Conservation (phyloP, 305 asterid species). For the Plantago coronopus region DNA sequence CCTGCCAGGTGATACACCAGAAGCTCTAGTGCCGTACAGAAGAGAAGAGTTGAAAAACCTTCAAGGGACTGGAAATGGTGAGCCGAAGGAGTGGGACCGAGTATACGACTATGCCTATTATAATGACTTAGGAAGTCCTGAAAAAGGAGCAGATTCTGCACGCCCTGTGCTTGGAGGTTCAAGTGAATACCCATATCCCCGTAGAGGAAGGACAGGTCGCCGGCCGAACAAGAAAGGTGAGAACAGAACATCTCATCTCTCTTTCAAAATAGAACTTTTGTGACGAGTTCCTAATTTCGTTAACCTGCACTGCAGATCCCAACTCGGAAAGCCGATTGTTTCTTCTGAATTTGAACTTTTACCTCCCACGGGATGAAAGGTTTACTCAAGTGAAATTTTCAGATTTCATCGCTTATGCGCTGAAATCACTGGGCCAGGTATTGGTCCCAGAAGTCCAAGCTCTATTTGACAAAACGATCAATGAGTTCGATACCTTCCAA, state of each 20-base stretch:
- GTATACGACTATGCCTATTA: slow-evolving; percentile 90
- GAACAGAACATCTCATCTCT: background rate
- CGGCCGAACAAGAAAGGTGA: slow-evolving; percentile 54
- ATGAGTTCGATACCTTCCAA: slow-evolving; percentile 74
- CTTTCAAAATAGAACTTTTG: background rate
- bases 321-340: slow-evolving; percentile 45
- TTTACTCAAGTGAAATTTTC: slow-evolving; percentile 67
- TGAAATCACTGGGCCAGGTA: slow-evolving; percentile 64
- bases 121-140: slow-evolving; percentile 73
- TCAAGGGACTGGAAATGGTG: slow-evolving; percentile 57
- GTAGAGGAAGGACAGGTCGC: slow-evolving; percentile 74
- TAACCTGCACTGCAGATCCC: slow-evolving; percentile 44
- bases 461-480: slow-evolving; percentile 49
- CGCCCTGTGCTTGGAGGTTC: slow-evolving; percentile 77
- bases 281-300: background rate
- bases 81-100: slow-evolving; percentile 83
- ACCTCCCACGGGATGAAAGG: slow-evolving; percentile 74
- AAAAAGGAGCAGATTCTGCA: slow-evolving; percentile 41
- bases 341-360: slow-evolving; percentile 46
- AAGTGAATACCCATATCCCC: slow-evolving; percentile 61
- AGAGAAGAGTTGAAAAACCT: slow-evolving; percentile 66
- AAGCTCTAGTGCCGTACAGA: slow-evolving; percentile 51
- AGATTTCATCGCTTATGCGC: slow-evolving; percentile 68
- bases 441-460: slow-evolving; percentile 55
- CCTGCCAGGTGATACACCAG: slow-evolving; percentile 65